Conservation (phyloP, 345 rosid species). For the Aquilaria sinensis region DNA sequence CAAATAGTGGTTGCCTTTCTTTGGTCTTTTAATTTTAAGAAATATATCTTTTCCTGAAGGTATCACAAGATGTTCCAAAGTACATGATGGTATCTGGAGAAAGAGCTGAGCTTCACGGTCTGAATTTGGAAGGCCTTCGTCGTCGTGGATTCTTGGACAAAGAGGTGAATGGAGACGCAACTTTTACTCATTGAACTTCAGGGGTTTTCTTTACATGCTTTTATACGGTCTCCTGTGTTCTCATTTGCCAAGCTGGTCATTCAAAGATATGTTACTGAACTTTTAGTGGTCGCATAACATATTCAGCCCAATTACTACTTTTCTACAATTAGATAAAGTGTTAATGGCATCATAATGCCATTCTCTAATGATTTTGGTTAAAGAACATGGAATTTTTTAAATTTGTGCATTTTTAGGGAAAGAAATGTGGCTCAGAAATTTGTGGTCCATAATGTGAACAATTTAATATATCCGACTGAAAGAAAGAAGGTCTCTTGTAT, state of each 20-base stretch:
- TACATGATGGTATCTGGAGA: constrained; percentile 89
- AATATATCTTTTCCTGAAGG: constrained; percentile 28
- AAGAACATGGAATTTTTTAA: too few species aligned
- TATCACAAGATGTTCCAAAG: constrained; percentile 91
- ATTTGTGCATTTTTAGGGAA: too few species aligned
- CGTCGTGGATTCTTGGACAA: constrained; percentile 57
- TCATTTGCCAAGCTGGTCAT: not conserved
- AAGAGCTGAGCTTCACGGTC: constrained; percentile 87
- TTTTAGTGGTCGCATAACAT: not conserved
- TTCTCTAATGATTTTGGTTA: too few species aligned
- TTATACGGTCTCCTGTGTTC: too few species aligned
- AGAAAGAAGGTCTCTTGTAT: too few species aligned
- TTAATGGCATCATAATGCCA: too few species aligned
- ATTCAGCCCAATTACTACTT: too few species aligned
- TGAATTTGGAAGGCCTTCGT: constrained; percentile 83
- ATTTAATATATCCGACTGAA: too few species aligned
- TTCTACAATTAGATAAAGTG: too few species aligned
- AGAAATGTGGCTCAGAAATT: too few species aligned
- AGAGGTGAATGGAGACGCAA: constrained; percentile 43
- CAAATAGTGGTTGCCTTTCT: not conserved
- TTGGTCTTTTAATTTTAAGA: not conserved
- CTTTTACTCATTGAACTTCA: constrained; percentile 3
- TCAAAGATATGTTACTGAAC: constrained; percentile 1
- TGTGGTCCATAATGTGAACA: too few species aligned
- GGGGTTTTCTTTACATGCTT: too few species aligned